Base-by-base conservation (phyloP, 2,329 filamentous ascomycete species). In the Periconia digitata region DNA sequence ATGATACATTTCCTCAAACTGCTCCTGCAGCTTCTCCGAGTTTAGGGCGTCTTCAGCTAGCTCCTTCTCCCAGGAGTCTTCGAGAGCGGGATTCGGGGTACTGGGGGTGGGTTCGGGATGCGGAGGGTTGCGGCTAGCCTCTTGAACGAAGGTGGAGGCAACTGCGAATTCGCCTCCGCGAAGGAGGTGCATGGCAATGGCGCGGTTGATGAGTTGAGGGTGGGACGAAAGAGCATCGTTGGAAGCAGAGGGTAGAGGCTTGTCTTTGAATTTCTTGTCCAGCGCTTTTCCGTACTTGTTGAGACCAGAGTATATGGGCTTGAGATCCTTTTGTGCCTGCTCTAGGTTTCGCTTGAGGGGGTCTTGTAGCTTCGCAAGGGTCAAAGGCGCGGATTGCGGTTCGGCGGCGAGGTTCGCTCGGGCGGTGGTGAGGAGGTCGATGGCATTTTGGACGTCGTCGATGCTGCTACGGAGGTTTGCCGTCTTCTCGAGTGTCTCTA, bases 101-200 rank as follows among this genome's bases (percentile, higher is more conserved):
- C 68, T 62, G 47, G 62, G 49, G 20, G 68, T 67, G 40, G 72
- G 61, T 50, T 71, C 67, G 50, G 56, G 72, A 57, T 68, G 65
- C 21, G 72, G 70, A 34, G 76, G 74, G 50, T 76, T 73, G 20
- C 75, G 68, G 45, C 76, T 72, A 23, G 81, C 83, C 76, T 97
- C 94, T 13, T 81, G 76, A 41, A 96, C 83, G 60, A 99, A 96
- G 1, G 86, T 90, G 15, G 86, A 85, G 12, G 92, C 92, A 2
- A 96, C 92, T 18, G 80, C 81, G 71, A 99, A 99, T 66, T 96
- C 89, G 41, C 94, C 94, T 74, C 97, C 92, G 35, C 94, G 89
- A 34, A 99, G 81, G 18, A 99, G 81, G 67, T 99, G 94, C 91
- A 97, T 96, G 8, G 89, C 89, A 60, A 99, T 95, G 6, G 94